Conservation (phyloP, 2,329 filamentous ascomycete species). For the Emmonsiellopsis sp. region DNA sequence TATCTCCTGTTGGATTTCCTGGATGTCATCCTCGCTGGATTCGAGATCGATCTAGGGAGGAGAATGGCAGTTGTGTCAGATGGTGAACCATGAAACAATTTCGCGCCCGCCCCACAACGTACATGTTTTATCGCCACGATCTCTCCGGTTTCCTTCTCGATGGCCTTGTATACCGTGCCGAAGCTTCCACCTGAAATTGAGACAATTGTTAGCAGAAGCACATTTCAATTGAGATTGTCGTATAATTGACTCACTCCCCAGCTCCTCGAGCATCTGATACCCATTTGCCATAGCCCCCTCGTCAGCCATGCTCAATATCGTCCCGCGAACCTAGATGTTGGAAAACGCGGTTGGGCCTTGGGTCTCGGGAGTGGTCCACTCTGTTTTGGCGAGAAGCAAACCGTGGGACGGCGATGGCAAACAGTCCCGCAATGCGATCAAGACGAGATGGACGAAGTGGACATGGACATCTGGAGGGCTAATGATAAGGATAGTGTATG, state of each 20-base stretch:
- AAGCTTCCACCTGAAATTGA: slow-evolving; percentile 70
- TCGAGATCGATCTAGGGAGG: slow-evolving; percentile 84
- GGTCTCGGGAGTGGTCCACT: not conserved
- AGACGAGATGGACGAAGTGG: not conserved
- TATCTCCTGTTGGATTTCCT: slow-evolving; percentile 97
- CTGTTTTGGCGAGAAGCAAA: not conserved
- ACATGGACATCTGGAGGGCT: not conserved
- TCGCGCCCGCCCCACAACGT: slow-evolving; percentile 26
- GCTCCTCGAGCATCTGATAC: slow-evolving; percentile 92
- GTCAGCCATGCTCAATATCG: slow-evolving; percentile 26
- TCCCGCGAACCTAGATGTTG: no score
- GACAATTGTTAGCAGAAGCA: slow-evolving; percentile 2
- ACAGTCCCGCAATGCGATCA: not conserved
- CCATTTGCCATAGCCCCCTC: slow-evolving; percentile 60
- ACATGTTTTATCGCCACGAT: slow-evolving; percentile 96
- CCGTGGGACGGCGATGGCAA: not conserved
- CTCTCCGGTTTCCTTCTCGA: slow-evolving; percentile 81
- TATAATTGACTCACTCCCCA: slow-evolving; percentile 63
- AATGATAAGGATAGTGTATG: not conserved
- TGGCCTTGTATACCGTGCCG: slow-evolving; percentile 92
- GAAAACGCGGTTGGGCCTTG: not conserved
- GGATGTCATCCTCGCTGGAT: slow-evolving; percentile 95
- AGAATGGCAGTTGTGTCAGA: not conserved
- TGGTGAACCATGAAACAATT: not conserved
- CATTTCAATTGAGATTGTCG: not conserved